A percentile compares a stretch with the other conserved stretches of the same genome.
These are phyloP conservation scores for Chalciporus chontae DNA, from an alignment of 768 basidiomycete genomes.

Conservation along the genomic window DNA sequence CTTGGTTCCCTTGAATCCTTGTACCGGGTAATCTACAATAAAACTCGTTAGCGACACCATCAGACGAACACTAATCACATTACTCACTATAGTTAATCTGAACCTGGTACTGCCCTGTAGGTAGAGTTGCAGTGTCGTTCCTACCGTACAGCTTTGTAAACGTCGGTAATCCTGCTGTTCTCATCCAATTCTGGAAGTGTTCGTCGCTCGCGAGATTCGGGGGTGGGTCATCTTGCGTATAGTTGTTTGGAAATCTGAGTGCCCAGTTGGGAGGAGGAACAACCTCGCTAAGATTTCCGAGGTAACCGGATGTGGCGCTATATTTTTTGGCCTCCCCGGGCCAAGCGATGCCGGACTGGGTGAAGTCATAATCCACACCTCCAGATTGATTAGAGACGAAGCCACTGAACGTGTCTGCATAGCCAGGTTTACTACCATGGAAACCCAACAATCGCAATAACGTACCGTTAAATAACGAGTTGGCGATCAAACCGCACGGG, in stretches of 20 bases:
- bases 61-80: neutral
- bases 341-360: constrained; percentile 88
- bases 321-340: constrained; percentile 93
- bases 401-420: constrained; percentile 72
- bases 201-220: constrained; percentile 77
- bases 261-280: constrained; percentile 95
- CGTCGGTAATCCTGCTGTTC: constrained; percentile 93
- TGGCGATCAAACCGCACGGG: constrained; percentile 96
- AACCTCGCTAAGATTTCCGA: constrained; percentile 52
- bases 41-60: constrained; percentile 3
- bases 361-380: constrained; percentile 62
- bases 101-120: constrained; percentile 72
- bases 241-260: constrained; percentile 66
- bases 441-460: neutral
- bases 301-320: constrained; percentile 51
- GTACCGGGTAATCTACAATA: constrained; percentile 85
- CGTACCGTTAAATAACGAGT: constrained; percentile 93
- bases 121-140: constrained; percentile 76
- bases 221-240: constrained; percentile 58
- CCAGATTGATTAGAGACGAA: constrained; percentile 48
- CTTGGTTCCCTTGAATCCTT: constrained; percentile 90
- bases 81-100: constrained; percentile 71
- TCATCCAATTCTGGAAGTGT: constrained; percentile 99
- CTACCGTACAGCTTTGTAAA: constrained; percentile 94
- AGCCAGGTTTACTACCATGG: neutral